Conservation (phyloP, 352 stramenopile species). For the Albugo candida region DNA sequence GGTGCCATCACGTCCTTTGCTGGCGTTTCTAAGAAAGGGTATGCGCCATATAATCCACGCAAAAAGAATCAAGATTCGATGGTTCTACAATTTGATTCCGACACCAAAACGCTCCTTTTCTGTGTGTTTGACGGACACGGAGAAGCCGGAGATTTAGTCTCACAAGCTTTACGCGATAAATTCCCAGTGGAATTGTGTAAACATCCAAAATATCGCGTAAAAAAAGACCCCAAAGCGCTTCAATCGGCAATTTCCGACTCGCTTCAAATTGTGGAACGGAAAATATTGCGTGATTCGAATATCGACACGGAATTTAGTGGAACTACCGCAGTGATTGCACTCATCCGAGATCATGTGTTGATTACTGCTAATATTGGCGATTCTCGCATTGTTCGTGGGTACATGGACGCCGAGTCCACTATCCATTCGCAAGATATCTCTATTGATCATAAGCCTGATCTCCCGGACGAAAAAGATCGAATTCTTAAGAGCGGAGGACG, state of each 20-base stretch:
- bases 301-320: conserved; percentile 90
- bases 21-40: conserved; percentile 65
- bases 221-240: conserved; percentile 31
- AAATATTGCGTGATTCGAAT: conserved; percentile 72
- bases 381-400: conserved; percentile 82
- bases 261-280: conserved; percentile 43
- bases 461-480: conserved; percentile 86
- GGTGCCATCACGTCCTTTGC: conserved; percentile 46
- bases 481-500: conserved; percentile 88
- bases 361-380: conserved; percentile 95
- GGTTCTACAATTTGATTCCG: conserved; percentile 85
- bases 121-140: conserved; percentile 94
- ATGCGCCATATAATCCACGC: conserved; percentile 85
- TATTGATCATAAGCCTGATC: conserved; percentile 96
- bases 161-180: conserved; percentile 73
- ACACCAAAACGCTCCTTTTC: conserved; percentile 85
- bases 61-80: conserved; percentile 98
- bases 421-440: conserved; percentile 75
- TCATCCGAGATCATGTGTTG: conserved; percentile 65
- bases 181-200: conserved; percentile 82
- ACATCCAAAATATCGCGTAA: conserved; percentile 64
- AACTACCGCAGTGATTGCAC: conserved; percentile 54
- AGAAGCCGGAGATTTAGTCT: conserved; percentile 88
- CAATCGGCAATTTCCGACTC: conserved; percentile 35
- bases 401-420: conserved; percentile 24